phyloP scores from a whole-genome alignment of 2,329 filamentous ascomycete species.

The Penicillium sp. region DNA sequence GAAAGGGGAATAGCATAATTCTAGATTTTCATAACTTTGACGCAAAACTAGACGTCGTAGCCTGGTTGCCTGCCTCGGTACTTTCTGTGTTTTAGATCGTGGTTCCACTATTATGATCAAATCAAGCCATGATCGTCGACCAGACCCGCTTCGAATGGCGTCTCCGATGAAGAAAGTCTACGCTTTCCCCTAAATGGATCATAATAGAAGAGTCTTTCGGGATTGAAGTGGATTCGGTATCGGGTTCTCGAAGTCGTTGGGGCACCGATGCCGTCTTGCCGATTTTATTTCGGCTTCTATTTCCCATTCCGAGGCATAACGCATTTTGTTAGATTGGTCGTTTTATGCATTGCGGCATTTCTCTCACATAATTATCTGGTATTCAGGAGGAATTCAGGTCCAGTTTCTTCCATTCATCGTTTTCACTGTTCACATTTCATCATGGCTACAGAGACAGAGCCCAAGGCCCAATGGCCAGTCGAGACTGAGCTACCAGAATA shows the following conservation, averaged over 20 bases:
- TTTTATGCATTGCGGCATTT: background rate
- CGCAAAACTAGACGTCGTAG: background rate
- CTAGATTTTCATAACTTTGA: background rate
- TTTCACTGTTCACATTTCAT: background rate
- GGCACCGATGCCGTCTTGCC: background rate
- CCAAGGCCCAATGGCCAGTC: constrained; percentile 14
- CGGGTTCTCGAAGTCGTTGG: background rate
- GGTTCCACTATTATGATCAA: background rate
- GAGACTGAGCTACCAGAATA: constrained; percentile 20
- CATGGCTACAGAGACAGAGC: constrained; percentile 2
- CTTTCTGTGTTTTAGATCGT: background rate
- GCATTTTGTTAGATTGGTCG: background rate
- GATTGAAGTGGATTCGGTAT: constrained; percentile 8
- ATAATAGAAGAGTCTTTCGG: constrained; percentile 1
- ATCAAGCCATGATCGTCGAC: background rate
- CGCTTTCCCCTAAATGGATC: background rate
- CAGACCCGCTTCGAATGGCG: background rate
- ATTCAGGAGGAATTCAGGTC: background rate
- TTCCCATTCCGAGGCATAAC: background rate
- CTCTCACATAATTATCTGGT: background rate
- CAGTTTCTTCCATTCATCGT: background rate
- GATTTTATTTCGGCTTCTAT: background rate
- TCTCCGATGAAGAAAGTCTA: background rate
- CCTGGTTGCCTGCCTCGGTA: background rate
- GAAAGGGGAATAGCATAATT: background rate